Percentiles rank a stretch among this genome's conserved stretches.
phyloP scores from a whole-genome alignment of 2,329 filamentous ascomycete genomes.

The Microdochium trichocladiopsis region DNA sequence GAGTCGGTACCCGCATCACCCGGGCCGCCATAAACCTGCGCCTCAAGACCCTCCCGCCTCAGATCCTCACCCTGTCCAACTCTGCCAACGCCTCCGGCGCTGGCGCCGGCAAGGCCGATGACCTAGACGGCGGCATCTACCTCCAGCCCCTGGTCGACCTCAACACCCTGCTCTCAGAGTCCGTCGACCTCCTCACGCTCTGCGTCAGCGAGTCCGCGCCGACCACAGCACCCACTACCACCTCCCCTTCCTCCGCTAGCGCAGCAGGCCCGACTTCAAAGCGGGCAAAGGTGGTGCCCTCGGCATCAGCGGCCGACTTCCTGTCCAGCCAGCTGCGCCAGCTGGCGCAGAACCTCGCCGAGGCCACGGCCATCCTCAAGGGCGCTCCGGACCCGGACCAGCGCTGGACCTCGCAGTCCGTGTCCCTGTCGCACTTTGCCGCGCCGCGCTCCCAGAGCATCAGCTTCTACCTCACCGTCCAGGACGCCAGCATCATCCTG shows the following conservation, averaged over 20 bases:
- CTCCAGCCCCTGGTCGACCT: conserved; percentile 67
- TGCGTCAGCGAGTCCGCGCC: conserved; percentile 50
- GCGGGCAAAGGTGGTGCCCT: conserved; percentile 3
- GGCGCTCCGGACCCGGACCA: conserved; percentile 31
- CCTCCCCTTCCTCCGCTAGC: conserved; percentile 47
- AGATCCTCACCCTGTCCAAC: conserved; percentile 41
- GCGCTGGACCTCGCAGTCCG: conserved; percentile 20
- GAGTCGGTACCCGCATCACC: conserved; percentile 83
- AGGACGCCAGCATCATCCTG: conserved; percentile 64
- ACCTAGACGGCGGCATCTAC: conserved; percentile 27
- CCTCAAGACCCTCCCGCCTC: conserved; percentile 57
- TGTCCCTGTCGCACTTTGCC: conserved; percentile 17
- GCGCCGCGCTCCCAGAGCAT: conserved; percentile 51
- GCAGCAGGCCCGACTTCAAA: too few species aligned
- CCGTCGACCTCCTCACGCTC: conserved; percentile 75
- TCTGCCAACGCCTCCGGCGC: conserved; percentile 6
- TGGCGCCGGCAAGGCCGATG: background rate
- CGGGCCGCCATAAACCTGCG: conserved; percentile 80
- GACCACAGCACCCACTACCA: conserved; percentile 46
- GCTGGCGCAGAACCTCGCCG: conserved; percentile 45
- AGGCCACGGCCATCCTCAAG: conserved; percentile 46
- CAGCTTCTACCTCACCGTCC: conserved; percentile 66
- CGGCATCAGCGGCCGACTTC: conserved; percentile 19
- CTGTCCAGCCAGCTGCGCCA: conserved; percentile 49
- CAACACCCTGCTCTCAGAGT: conserved; percentile 71